phyloP scores from a whole-genome alignment of 495 filamentous ascomycete genomes.

The Aspergillus panamensis region DNA sequence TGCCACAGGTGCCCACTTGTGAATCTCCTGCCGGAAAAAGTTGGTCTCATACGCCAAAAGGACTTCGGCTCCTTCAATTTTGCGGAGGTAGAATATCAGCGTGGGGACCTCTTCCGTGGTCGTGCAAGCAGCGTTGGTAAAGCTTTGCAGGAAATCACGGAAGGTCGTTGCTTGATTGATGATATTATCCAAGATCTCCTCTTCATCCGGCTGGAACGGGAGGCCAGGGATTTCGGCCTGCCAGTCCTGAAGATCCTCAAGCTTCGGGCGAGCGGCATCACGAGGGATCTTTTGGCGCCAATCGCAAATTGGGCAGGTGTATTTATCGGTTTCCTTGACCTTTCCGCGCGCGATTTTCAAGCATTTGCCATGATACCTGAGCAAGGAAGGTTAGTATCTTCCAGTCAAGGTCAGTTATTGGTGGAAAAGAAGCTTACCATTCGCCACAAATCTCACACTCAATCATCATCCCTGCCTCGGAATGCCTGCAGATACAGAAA shows the following conservation, averaged over 20 bases:
- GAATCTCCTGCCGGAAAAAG: constrained; percentile 92
- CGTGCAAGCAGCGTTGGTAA: constrained; percentile 75
- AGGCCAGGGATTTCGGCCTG: constrained; percentile 76
- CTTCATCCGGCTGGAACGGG: constrained; percentile 96
- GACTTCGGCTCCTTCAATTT: constrained; percentile 97
- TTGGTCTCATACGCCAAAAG: constrained; percentile 91
- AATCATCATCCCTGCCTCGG: constrained; percentile 98
- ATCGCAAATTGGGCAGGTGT: constrained; percentile 97
- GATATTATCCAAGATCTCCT: constrained; percentile 77
- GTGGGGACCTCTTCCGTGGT: constrained; percentile 83
- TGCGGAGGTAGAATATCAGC: constrained; percentile 95
- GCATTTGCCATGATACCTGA: constrained; percentile 95
- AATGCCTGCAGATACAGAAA: constrained; percentile 92
- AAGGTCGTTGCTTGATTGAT: constrained; percentile 81
- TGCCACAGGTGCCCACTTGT: constrained; percentile 93
- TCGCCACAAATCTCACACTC: constrained; percentile 98
- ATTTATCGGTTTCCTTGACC: constrained; percentile 97
- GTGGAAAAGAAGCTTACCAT: constrained; percentile 57
- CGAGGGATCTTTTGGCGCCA: constrained; percentile 97
- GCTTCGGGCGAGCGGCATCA: constrained; percentile 93
- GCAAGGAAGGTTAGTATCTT: constrained; percentile 8
- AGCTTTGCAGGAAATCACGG: constrained; percentile 72
- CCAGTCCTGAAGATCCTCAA: constrained; percentile 89
- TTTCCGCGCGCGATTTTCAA: constrained; percentile 97
- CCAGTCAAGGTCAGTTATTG: neutral